phyloP scores from a whole-genome alignment of 179 eudicot genomes.

The Carnegiea gigantea region DNA sequence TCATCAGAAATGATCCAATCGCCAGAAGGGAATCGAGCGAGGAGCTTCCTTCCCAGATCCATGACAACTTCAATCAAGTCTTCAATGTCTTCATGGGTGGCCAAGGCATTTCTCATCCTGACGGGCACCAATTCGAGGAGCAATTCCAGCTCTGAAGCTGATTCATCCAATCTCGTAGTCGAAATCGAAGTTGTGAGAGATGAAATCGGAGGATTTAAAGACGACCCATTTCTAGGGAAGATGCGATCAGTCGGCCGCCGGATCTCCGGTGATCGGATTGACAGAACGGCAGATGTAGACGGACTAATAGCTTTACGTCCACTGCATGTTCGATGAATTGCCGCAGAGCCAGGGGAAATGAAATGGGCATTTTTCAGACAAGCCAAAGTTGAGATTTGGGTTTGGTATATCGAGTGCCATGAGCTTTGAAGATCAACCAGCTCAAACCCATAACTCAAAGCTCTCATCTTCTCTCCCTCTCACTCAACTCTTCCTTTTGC shows the following conservation, averaged over 20 bases:
- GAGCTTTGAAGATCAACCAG: conserved; percentile 70
- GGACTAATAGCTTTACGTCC: conserved; percentile 37
- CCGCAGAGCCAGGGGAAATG: conserved; percentile 45
- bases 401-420: conserved; percentile 51
- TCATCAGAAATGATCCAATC: conserved; percentile 88
- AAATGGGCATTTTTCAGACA: conserved; percentile 35
- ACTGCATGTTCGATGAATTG: conserved; percentile 69
- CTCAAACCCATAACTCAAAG: conserved; percentile 63
- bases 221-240: conserved; percentile 54
- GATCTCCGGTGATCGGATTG: conserved; percentile 55
- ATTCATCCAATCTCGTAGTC: conserved; percentile 30
- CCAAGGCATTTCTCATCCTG: conserved; percentile 65
- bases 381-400: conserved; percentile 49
- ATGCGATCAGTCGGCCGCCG: conserved; percentile 76
- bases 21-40: conserved; percentile 92
- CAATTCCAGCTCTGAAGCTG: conserved; percentile 67
- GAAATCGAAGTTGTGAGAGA: conserved; percentile 31
- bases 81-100: conserved; percentile 57
- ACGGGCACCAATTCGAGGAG: conserved; percentile 76
- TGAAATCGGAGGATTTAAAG: conserved; percentile 32
- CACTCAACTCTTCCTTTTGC: neutral
- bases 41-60: conserved; percentile 93
- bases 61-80: conserved; percentile 81
- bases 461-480: conserved; percentile 45
- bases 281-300: conserved; percentile 35